Conservation (phyloP, 148 eudicot species). For the Talinum fruticosum region DNA sequence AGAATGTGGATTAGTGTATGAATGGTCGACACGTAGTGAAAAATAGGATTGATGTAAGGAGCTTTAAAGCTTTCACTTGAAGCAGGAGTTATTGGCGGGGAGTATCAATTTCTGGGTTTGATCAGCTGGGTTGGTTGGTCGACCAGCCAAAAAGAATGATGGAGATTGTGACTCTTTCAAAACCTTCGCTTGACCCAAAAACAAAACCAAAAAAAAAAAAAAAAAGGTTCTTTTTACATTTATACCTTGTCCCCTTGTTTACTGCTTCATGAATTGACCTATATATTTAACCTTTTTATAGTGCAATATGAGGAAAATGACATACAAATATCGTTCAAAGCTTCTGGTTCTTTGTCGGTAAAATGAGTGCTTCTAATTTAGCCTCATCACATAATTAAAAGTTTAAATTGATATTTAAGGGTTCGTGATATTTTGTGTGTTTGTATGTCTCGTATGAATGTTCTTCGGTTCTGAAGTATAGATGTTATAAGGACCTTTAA, state of each 20-base stretch:
- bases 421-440: no score
- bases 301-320: no score
- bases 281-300: neutral
- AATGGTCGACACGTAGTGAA: neutral
- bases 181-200: neutral
- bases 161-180: neutral
- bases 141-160: neutral
- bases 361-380: no score
- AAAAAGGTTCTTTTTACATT: neutral
- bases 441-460: no score
- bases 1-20: neutral
- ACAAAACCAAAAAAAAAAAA: no score
- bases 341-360: no score
- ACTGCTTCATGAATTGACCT: neutral
- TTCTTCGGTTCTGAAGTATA: no score
- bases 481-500: no score
- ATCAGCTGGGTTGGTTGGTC: neutral
- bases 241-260: neutral
- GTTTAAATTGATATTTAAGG: no score
- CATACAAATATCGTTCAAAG: no score
- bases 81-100: neutral
- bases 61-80: neutral
- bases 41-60: neutral
- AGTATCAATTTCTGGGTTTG: neutral
- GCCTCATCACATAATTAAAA: no score